A percentile compares a stretch with the other conserved stretches of the same genome.
These are phyloP conservation scores for Tetracentron sinense DNA, from an alignment of 164 flowering plant genomes.

Conservation along the genomic window DNA sequence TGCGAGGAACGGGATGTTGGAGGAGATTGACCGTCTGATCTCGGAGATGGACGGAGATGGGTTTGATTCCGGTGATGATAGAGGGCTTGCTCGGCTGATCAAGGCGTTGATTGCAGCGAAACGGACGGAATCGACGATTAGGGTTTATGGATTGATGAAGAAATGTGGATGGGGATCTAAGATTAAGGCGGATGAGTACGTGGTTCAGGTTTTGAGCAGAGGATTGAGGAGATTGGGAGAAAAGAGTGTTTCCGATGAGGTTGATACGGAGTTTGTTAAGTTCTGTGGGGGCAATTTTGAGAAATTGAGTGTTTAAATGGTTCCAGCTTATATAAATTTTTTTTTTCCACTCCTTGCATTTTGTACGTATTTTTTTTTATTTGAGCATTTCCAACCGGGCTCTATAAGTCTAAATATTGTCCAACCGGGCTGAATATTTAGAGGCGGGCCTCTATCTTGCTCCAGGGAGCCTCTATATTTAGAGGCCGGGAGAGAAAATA, in stretches of 20 bases:
- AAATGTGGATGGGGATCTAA: slow-evolving; percentile 38
- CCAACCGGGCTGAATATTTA: no score
- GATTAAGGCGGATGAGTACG: slow-evolving; percentile 47
- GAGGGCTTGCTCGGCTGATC: slow-evolving; percentile 48
- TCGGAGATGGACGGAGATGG: slow-evolving; percentile 39
- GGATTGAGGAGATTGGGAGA: slow-evolving; percentile 76
- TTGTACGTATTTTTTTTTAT: no score
- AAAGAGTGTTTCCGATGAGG: slow-evolving; percentile 45
- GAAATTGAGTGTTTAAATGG: no score
- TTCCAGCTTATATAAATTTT: no score
- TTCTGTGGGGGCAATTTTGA: slow-evolving; percentile 27
- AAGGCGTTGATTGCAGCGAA: slow-evolving; percentile 50
- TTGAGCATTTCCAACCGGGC: no score
- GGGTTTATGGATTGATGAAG: slow-evolving; percentile 61
- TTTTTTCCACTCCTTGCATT: no score
- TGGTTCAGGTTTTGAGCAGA: slow-evolving; percentile 56
- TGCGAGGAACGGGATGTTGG: slow-evolving; percentile 39
- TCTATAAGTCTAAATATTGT: no score
- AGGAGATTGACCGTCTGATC: slow-evolving; percentile 59
- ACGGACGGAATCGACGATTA: slow-evolving; percentile 52
- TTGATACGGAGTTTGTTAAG: slow-evolving; percentile 39
- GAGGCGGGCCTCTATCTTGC: no score
- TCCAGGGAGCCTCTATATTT: no score
- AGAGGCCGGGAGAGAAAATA: no score
- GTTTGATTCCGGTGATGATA: slow-evolving; percentile 26